Percentiles rank a stretch among this genome's conserved stretches.
phyloP scores from a whole-genome alignment of 1,284 basidiomycete species.

The Trichosporon sp. region DNA sequence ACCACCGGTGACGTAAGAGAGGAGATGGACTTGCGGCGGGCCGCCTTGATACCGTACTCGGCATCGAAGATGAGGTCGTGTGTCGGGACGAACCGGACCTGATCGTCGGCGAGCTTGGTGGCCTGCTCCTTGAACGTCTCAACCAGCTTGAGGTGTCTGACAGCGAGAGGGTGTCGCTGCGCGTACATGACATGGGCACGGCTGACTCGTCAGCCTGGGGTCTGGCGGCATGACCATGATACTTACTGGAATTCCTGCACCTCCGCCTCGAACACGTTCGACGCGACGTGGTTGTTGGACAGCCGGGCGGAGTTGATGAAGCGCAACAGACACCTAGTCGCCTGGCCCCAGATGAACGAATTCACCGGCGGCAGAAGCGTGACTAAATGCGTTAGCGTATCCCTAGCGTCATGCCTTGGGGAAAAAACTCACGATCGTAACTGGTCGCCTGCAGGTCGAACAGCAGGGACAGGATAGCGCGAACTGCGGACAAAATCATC shows the following conservation, averaged over 20 bases:
- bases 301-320: constrained; percentile 35
- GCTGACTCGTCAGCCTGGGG: constrained; percentile 15
- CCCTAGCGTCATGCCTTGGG: background rate
- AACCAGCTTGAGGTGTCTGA: constrained; percentile 31
- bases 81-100: constrained; percentile 5
- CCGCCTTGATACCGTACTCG: constrained; percentile 3
- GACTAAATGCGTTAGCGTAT: constrained; percentile 22
- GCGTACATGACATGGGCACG: constrained; percentile 28
- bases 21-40: constrained; percentile 8
- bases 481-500: constrained; percentile 37
- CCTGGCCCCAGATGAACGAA: constrained; percentile 30
- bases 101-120: background rate
- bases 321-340: constrained; percentile 28
- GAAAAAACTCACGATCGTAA: constrained; percentile 33
- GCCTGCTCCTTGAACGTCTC: constrained; percentile 15
- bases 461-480: constrained; percentile 40
- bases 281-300: constrained; percentile 29
- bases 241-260: constrained; percentile 35
- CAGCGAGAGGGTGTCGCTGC: constrained; percentile 33
- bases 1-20: background rate
- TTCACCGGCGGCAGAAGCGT: constrained; percentile 29
- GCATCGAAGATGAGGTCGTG: constrained; percentile 9
- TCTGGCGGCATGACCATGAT: background rate
- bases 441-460: constrained; percentile 42
- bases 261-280: constrained; percentile 37